These are phyloP conservation scores for Sinapis alba DNA, from an alignment of 441 rosid genomes.

Conservation along the genomic window DNA sequence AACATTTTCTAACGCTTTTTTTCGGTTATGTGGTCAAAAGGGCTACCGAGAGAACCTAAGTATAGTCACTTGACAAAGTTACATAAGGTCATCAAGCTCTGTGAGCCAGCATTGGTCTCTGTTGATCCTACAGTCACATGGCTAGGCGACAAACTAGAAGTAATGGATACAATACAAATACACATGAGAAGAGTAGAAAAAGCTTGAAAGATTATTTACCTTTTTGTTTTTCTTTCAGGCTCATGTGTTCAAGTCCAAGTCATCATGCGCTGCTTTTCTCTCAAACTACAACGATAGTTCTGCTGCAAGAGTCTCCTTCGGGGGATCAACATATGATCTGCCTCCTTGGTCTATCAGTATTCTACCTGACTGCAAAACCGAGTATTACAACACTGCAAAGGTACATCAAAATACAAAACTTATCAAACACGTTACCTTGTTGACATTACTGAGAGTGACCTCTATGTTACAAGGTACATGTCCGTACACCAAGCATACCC, in stretches of 20 bases:
- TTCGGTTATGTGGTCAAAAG: slow-evolving; percentile 22
- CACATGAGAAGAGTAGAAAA: slow-evolving; percentile 5
- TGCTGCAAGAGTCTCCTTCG: slow-evolving; percentile 44
- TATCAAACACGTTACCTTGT: background rate
- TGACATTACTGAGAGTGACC: slow-evolving; percentile 27
- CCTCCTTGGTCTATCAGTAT: slow-evolving; percentile 70
- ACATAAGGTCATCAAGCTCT: slow-evolving; percentile 54
- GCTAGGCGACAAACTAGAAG: slow-evolving; percentile 54
- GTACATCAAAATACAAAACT: slow-evolving; percentile 30
- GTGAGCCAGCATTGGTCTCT: slow-evolving; percentile 56
- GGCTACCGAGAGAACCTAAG: slow-evolving; percentile 55
- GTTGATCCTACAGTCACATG: slow-evolving; percentile 45
- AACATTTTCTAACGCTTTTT: background rate
- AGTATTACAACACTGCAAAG: slow-evolving; percentile 57
- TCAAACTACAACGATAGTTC: slow-evolving; percentile 49
- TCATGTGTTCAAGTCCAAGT: slow-evolving; percentile 43
- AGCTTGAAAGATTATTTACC: background rate
- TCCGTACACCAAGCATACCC: slow-evolving; percentile 43
- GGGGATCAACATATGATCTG: slow-evolving; percentile 45
- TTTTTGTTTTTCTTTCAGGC: slow-evolving; percentile 41
- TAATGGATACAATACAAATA: slow-evolving; percentile 25
- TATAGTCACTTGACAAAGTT: slow-evolving; percentile 55
- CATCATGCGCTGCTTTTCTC: slow-evolving; percentile 60
- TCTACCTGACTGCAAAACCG: slow-evolving; percentile 59
- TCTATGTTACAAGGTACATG: slow-evolving; percentile 41